Conservation (phyloP, 1,139 yeast species). For the Yamadazyma oceani region DNA sequence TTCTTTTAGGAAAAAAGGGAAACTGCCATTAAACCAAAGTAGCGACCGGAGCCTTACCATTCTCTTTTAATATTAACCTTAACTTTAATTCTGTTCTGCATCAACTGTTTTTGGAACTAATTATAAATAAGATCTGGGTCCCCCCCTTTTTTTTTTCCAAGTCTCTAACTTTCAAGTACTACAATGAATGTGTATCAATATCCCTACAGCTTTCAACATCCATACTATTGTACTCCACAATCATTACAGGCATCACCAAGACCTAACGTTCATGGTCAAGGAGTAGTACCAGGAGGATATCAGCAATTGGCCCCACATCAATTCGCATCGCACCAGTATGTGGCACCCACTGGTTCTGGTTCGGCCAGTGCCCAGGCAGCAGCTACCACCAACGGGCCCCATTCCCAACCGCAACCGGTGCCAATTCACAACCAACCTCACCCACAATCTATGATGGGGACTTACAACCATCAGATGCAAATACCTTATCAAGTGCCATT, state of each 20-base stretch:
- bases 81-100: neutral
- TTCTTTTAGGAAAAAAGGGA: neutral
- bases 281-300: no score
- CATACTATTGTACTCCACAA: slow-evolving; percentile 5
- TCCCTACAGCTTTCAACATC: slow-evolving; percentile 9
- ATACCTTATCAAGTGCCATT: slow-evolving; percentile 12
- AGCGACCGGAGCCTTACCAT: no score
- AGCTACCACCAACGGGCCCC: no score
- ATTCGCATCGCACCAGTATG: neutral
- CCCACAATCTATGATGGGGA: neutral
- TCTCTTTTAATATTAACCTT: neutral
- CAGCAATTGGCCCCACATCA: no score
- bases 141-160: neutral
- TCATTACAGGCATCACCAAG: neutral
- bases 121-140: no score
- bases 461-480: slow-evolving; percentile 3
- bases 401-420: neutral
- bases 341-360: neutral
- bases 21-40: neutral
- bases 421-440: neutral
- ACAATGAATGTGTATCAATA: slow-evolving; percentile 11
- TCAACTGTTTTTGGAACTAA: neutral
- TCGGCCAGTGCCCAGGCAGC: no score
- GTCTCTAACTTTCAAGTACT: no score
- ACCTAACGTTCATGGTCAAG: neutral